Conservation (phyloP, 495 filamentous ascomycete genomes). For the Xylaria intraflava region DNA sequence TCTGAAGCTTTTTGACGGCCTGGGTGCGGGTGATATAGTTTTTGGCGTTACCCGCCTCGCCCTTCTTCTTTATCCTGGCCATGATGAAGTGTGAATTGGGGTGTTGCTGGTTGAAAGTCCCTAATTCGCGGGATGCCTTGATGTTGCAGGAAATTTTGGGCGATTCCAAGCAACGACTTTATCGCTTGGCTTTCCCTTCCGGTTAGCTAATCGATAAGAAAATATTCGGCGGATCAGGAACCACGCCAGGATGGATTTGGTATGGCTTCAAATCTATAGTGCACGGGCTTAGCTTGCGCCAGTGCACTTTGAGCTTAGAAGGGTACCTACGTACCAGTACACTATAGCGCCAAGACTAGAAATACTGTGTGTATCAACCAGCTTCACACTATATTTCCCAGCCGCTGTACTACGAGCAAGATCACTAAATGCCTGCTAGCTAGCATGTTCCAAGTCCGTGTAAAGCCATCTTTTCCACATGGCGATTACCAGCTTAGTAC, state of each 20-base stretch:
- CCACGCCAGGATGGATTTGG: too few relatives aligned
- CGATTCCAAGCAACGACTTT: background rate
- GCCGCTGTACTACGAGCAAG: too few relatives aligned
- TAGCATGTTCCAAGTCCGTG: background rate
- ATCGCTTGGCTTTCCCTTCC: background rate
- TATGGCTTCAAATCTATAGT: too few relatives aligned
- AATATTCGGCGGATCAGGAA: constrained; percentile 19
- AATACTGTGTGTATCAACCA: too few relatives aligned
- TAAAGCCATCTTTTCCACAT: too few relatives aligned
- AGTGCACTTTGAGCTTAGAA: too few relatives aligned
- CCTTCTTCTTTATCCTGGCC: constrained; percentile 92
- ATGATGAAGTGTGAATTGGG: constrained; percentile 41
- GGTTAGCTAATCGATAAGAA: constrained; percentile 12
- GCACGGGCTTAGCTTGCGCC: too few relatives aligned
- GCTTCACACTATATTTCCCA: too few relatives aligned
- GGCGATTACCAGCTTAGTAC: too few relatives aligned
- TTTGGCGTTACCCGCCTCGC: constrained; percentile 86
- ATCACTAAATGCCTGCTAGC: background rate
- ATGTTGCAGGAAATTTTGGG: constrained; percentile 7
- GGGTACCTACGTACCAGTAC: too few relatives aligned
- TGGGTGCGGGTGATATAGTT: constrained; percentile 97
- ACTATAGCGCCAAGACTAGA: too few relatives aligned
- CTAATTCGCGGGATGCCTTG: background rate
- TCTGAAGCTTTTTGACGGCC: constrained; percentile 94
- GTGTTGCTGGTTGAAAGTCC: background rate